phyloP scores from a whole-genome alignment of 1,284 basidiomycete genomes.

The Coriolopsis trogii region DNA sequence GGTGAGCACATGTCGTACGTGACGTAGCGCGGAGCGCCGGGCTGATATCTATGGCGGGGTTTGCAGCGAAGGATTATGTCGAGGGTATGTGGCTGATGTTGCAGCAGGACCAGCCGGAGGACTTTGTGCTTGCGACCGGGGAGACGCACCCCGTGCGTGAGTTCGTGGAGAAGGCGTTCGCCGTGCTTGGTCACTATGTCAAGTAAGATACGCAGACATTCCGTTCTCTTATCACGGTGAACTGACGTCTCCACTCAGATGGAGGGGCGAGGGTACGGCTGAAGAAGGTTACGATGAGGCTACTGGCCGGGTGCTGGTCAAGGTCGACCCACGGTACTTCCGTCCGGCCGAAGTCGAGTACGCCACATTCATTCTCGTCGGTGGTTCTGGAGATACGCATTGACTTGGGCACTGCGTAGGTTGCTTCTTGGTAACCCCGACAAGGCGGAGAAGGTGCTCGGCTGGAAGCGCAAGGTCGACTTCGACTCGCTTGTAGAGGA shows the following conservation, averaged over 20 bases:
- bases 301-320: slow-evolving; percentile 72
- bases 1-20: slow-evolving; percentile 58
- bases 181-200: slow-evolving; percentile 64
- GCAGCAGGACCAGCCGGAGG: slow-evolving; percentile 78
- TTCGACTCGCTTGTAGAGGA: slow-evolving; percentile 85
- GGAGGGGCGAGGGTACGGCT: slow-evolving; percentile 74
- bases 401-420: slow-evolving; percentile 39
- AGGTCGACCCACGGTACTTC: slow-evolving; percentile 83
- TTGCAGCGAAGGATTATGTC: slow-evolving; percentile 79
- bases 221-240: too few relatives aligned
- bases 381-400: not conserved
- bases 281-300: slow-evolving; percentile 75
- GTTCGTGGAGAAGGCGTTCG: slow-evolving; percentile 86
- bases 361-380: slow-evolving; percentile 30
- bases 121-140: slow-evolving; percentile 91
- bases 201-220: too few relatives aligned
- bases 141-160: slow-evolving; percentile 92
- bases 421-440: slow-evolving; percentile 80
- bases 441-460: slow-evolving; percentile 83
- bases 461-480: slow-evolving; percentile 83
- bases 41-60: not conserved
- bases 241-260: slow-evolving; percentile 45
- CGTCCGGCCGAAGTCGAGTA: slow-evolving; percentile 92
- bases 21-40: not conserved
- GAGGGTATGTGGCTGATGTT: slow-evolving; percentile 97